These are phyloP conservation scores for Naganishia kalamii DNA, from an alignment of 768 basidiomycete genomes.

Conservation along the genomic window DNA sequence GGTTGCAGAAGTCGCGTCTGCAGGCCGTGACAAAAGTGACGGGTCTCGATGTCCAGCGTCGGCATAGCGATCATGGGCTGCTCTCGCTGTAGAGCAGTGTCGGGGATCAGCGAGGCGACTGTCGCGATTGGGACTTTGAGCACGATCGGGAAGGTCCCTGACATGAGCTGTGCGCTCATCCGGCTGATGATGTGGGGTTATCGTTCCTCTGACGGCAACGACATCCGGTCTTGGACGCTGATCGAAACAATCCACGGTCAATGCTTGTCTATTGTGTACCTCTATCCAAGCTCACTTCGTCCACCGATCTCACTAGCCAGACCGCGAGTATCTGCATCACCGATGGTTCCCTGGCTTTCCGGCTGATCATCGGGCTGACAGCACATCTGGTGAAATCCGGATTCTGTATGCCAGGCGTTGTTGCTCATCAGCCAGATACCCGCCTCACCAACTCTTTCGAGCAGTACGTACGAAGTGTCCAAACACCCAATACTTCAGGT, in stretches of 20 bases:
- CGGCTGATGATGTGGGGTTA: background rate
- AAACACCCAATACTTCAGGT: slow-evolving; percentile 44
- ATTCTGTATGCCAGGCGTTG: slow-evolving; percentile 25
- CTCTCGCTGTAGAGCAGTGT: too few species aligned
- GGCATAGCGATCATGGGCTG: too few species aligned
- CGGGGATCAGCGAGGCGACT: background rate
- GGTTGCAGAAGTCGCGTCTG: background rate
- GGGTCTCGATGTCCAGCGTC: too few species aligned
- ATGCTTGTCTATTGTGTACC: background rate
- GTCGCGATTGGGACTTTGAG: background rate
- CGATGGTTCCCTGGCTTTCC: slow-evolving; percentile 33
- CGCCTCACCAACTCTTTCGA: too few species aligned
- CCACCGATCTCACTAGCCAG: slow-evolving; percentile 40
- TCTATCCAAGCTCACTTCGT: slow-evolving; percentile 31
- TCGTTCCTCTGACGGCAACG: background rate
- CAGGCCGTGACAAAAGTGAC: too few species aligned
- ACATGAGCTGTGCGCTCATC: background rate
- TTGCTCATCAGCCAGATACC: background rate
- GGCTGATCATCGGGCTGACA: slow-evolving; percentile 37
- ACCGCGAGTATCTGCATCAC: slow-evolving; percentile 41
- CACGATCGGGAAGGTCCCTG: background rate
- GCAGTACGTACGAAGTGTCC: slow-evolving; percentile 39
- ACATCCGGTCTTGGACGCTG: background rate
- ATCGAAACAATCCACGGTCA: background rate
- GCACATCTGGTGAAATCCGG: slow-evolving; percentile 35